Base-by-base conservation (phyloP, 805 yeast species). In the Metschnikowia drakensbergensis region DNA sequence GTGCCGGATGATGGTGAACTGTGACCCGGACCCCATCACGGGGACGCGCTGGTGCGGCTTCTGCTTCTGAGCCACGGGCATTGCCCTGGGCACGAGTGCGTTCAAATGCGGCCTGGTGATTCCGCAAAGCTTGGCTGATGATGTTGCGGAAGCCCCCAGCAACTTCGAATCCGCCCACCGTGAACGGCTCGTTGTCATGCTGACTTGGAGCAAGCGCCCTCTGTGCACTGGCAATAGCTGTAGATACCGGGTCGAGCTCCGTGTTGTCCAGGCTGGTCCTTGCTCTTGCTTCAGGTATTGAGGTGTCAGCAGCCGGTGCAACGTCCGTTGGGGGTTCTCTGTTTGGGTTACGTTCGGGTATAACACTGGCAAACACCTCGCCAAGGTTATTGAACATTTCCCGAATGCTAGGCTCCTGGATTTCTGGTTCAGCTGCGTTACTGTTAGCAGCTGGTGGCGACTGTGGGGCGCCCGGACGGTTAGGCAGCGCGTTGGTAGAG, bases 371-470 rank as follows among this genome's bases (percentile, higher is more conserved):
- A 10, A 54, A 43, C 9, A 54, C 46, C 4, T 48, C 49, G 6
- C 57, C 57, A 28, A 54, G 30, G 26, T 53, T 51, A 42, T 50
- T 53, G 27, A 48, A 33, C 17, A 47, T 33, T 4, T 48, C 52
- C 5, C 51, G 42, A 22, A 46, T 27, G 26, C 45, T 28, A 10
- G 37, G 31, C 36, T 40, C 42, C 5, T 25, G 41, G 6, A 10
- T 41, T 6, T 29, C 37, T 5, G 27, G 22, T 3, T 10, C 26
- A 3, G 17, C 27, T 2, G 40, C 25, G 5, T 29, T 41, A 6
- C 40, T n/a, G 3, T 4, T 36, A n/a, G n/a, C 25, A 33, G 33
- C 10, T 5, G 38, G 22, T 8, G 37, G 31, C 3, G 37, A 31
- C 7, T 25, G 31, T n/a, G 41, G 39, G 6, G 41, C 23, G n/a